Base-by-base conservation (phyloP, 2,329 filamentous ascomycete genomes). In the Nectriaceae sp. region DNA sequence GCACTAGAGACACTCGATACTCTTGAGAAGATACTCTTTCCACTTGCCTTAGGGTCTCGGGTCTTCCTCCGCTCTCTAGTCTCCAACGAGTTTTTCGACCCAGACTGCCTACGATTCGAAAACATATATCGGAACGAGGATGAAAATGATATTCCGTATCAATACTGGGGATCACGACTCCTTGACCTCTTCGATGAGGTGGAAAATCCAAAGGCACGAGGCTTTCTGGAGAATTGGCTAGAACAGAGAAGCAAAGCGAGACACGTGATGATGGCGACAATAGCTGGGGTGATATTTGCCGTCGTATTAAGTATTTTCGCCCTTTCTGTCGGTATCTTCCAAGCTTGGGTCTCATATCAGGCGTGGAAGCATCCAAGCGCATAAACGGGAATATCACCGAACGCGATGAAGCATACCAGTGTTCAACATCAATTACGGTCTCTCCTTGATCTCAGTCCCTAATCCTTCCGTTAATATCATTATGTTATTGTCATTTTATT, bases 1-100 rank as follows among this genome's bases (percentile, higher is more conserved):
- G 44, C 44, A 2, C 38, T 47, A 24, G 44, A 47, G 31, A 22
- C 39, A 16, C 20, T 47, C 8, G 44, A 47, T 16, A 42, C 44
- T 11, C 21, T 44, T 11, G 33, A 42, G 24, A n/a, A n/a, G n/a
- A 21, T 47, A 8, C 44, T 47, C 38, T 47, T 47, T 20, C 44
- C 44, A 20, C 33, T 41, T 13, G 26, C 41, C 29, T 36, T 26
- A 16, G 44, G 37, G 13, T 47, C 44, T 1, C 22, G 42, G 15
- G 19, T 5, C 5, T 4, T 47, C 11, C 44, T 47, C 31, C 44
- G 44, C 4, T 20, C 19, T 10, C 39, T 47, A 4, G 39, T 47
- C 19, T 46, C 43, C 15, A 42, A 19, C 4, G 18, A 41, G 20
- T 41, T 26, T 16, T 42, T 41, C 26, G 38, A 47, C 44, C 44